These are phyloP conservation scores for Penicillium sp. DNA, from an alignment of 2,329 filamentous ascomycete species.

Conservation along the genomic window DNA sequence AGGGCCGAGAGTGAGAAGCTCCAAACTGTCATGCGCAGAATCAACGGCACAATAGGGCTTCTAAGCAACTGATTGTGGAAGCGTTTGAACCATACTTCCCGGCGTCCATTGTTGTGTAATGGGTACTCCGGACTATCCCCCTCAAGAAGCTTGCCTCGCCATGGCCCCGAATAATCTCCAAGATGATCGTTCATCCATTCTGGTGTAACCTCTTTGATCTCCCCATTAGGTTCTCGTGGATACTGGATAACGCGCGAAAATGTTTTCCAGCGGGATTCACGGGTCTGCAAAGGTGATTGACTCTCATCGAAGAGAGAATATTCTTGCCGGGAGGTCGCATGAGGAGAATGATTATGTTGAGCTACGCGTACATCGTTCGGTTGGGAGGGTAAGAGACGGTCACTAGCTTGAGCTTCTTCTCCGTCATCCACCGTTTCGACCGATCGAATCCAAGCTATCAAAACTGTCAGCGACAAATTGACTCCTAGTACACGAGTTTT, in stretches of 20 bases:
- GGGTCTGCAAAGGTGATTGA: conserved; percentile 11
- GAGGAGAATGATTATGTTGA: conserved; percentile 46
- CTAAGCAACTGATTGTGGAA: conserved; percentile 69
- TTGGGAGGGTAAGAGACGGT: conserved; percentile 36
- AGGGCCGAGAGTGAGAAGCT: conserved; percentile 79
- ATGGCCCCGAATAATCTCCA: conserved; percentile 48
- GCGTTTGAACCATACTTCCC: conserved; percentile 56
- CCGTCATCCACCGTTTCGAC: conserved; percentile 37
- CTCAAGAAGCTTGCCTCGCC: conserved; percentile 50
- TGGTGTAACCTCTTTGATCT: conserved; percentile 42
- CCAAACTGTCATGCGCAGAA: conserved; percentile 79
- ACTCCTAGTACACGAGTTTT: not conserved
- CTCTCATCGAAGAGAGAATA: conserved; percentile 11
- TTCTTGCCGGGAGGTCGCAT: conserved; percentile 28
- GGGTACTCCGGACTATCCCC: conserved; percentile 53
- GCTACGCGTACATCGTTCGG: conserved; percentile 44
- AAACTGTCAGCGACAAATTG: not conserved
- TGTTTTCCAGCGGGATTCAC: conserved; percentile 48
- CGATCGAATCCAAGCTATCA: conserved; percentile 45
- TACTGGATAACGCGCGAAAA: conserved; percentile 46
- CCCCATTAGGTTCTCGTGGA: conserved; percentile 34
- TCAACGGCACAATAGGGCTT: conserved; percentile 79
- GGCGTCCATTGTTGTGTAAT: conserved; percentile 50
- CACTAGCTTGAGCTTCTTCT: conserved; percentile 33
- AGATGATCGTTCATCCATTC: conserved; percentile 48